phyloP scores from a whole-genome alignment of 805 yeast genomes.

The Suhomyces canberraensis region DNA sequence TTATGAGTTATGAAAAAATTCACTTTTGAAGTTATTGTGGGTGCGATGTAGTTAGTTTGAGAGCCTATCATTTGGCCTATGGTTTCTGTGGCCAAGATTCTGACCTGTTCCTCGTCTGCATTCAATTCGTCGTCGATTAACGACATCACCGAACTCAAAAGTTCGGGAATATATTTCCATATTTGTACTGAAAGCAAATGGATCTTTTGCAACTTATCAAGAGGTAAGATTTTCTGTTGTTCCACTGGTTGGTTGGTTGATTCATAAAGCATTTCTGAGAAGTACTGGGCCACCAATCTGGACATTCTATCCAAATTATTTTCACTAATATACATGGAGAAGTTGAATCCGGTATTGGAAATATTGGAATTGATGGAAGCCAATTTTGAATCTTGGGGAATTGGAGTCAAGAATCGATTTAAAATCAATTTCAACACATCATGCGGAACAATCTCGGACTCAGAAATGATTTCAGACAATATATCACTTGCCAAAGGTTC shows the following conservation, averaged over 20 bases:
- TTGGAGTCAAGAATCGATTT: slow-evolving; percentile 50
- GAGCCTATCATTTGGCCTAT: slow-evolving; percentile 59
- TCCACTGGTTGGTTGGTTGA: slow-evolving; percentile 20
- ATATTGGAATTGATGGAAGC: slow-evolving; percentile 13
- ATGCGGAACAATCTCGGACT: slow-evolving; percentile 61
- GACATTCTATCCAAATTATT: slow-evolving; percentile 70
- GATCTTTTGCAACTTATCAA: slow-evolving; percentile 52
- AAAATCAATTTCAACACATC: slow-evolving; percentile 60
- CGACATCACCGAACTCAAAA: slow-evolving; percentile 71
- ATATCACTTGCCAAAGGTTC: slow-evolving; percentile 67
- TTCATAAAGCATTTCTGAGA: slow-evolving; percentile 70
- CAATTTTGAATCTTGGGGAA: slow-evolving; percentile 18
- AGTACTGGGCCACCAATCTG: slow-evolving; percentile 71
- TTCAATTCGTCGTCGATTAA: slow-evolving; percentile 75
- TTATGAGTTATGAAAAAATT: slow-evolving; percentile 58
- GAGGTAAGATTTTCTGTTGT: slow-evolving; percentile 10
- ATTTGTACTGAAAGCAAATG: slow-evolving; percentile 63
- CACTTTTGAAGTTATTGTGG: slow-evolving; percentile 38
- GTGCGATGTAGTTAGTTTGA: slow-evolving; percentile 11
- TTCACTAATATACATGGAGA: slow-evolving; percentile 66
- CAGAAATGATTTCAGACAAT: slow-evolving; percentile 71
- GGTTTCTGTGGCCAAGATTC: slow-evolving; percentile 69
- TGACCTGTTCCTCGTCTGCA: slow-evolving; percentile 61
- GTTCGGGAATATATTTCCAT: slow-evolving; percentile 78
- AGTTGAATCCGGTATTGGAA: slow-evolving; percentile 58